These are phyloP conservation scores for Trametes elegans DNA, from an alignment of 768 basidiomycete genomes.

Conservation along the genomic window DNA sequence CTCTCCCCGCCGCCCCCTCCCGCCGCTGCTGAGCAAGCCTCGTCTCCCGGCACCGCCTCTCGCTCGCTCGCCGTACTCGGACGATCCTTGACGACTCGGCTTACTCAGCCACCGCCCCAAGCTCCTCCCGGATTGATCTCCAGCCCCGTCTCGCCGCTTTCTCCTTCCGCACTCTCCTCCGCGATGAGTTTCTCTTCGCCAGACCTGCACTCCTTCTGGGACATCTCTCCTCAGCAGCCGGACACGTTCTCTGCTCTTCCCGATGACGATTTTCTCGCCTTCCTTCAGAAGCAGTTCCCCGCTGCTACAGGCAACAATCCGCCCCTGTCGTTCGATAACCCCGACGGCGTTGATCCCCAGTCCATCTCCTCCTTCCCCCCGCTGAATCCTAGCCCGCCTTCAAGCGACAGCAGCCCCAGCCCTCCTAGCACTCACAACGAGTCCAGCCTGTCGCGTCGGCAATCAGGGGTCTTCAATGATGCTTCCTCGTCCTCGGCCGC, in stretches of 20 bases:
- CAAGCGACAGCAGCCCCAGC: slow-evolving; percentile 73
- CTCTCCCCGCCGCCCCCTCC: background rate
- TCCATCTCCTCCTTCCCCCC: slow-evolving; percentile 49
- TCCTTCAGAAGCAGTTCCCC: slow-evolving; percentile 76
- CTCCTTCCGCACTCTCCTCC: background rate
- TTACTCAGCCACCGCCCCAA: slow-evolving; percentile 14
- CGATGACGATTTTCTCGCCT: slow-evolving; percentile 75
- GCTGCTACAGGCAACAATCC: slow-evolving; percentile 24
- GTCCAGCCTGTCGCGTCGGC: slow-evolving; percentile 29
- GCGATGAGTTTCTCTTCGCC: slow-evolving; percentile 47
- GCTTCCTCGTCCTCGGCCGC: slow-evolving; percentile 19
- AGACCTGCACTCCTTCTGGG: slow-evolving; percentile 57
- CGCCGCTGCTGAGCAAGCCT: slow-evolving; percentile 1
- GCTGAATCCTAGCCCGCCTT: slow-evolving; percentile 56
- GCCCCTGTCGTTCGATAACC: slow-evolving; percentile 27
- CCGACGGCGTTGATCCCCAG: slow-evolving; percentile 58
- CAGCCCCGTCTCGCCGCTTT: slow-evolving; percentile 14
- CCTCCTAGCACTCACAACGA: slow-evolving; percentile 52
- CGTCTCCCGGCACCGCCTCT: slow-evolving; percentile 1
- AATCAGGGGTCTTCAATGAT: slow-evolving; percentile 29
- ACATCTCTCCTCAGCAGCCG: slow-evolving; percentile 50
- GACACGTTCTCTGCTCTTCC: slow-evolving; percentile 60
- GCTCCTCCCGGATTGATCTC: slow-evolving; percentile 18
- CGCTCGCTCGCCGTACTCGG: background rate
- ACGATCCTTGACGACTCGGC: slow-evolving; percentile 1